These are phyloP conservation scores for Sanghuangporus weigelae DNA, from an alignment of 1,284 basidiomycete genomes.

Conservation along the genomic window DNA sequence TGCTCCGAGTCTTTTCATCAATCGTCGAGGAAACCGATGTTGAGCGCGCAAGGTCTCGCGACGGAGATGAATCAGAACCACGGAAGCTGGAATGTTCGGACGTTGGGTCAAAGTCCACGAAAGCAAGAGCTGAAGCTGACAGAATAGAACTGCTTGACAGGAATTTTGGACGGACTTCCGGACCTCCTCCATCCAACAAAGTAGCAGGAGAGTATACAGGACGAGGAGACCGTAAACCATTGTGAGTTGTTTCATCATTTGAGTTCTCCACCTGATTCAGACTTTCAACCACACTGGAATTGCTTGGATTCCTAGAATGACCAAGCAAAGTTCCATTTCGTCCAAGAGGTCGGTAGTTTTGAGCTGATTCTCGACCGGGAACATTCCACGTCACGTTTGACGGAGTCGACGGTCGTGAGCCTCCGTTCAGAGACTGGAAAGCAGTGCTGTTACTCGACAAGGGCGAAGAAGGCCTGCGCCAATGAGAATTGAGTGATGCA, in stretches of 20 bases:
- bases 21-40: neutral
- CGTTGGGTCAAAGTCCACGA: constrained; percentile 10
- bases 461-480: constrained; percentile 63
- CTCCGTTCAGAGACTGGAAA: constrained; percentile 54
- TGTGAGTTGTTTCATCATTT: neutral
- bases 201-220: constrained; percentile 24
- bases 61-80: neutral
- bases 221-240: neutral
- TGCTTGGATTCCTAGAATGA: constrained; percentile 56
- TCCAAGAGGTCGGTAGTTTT: constrained; percentile 19
- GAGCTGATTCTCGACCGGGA: constrained; percentile 10
- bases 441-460: constrained; percentile 42
- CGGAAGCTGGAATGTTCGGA: neutral
- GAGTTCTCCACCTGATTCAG: neutral
- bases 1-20: neutral
- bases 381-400: constrained; percentile 62
- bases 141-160: constrained; percentile 23
- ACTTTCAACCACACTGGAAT: constrained; percentile 23
- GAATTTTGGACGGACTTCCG: constrained; percentile 47
- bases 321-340: constrained; percentile 31
- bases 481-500: constrained; percentile 44
- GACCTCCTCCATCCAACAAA: constrained; percentile 42
- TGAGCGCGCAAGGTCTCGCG: constrained; percentile 2
- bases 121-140: constrained; percentile 13
- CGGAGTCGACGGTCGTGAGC: constrained; percentile 64